Base-by-base conservation (phyloP, 192 early-diverging fungal species). In the Dissophora ornata region DNA sequence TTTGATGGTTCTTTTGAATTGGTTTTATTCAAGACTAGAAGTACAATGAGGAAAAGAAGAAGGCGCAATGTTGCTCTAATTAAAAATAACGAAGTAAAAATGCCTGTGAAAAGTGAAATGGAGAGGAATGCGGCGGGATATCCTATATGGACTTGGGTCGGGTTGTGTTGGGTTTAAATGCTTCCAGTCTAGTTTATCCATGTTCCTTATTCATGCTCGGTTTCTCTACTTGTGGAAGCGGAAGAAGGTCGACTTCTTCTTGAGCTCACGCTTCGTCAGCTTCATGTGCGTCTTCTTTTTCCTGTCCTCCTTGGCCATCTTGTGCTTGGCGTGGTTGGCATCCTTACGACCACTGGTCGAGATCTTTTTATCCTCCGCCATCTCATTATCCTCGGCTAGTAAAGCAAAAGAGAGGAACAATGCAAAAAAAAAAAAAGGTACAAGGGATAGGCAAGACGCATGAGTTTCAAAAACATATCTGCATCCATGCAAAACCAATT, bases 341-440 rank as follows among this genome's bases (percentile, higher is more conserved):
- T 67, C 46, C 53, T 77, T 77, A 46, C 64, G 73, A 49, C 84
- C 84, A 59, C 84, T 82, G 44, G 84, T 86, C 15, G 84, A 86
- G 57, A 86, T 67, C 58, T 82, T 83, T 41, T 79, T 67, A 16
- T 67, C 77, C 33, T 83, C 71, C 7, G 60, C 52, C 65, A 79
- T 69, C 18, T 60, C 70, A 16, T 53, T 42, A 45, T 64, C 58
- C 16, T 51, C 55, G 22, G 69, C 62, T 61, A 56, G 54, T 19
- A 18, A 36, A 9, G 9, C 29, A n/a, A 59, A 36, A 24, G 24
- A 0, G 6, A 57, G 11, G 2, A 32, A 2, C 3, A 6, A 21
- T 15, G n/a, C n/a, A n/a, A n/a, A 21, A 32, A 34, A 5, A 40
- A 12, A 48, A 45, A n/a, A 6, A 48, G 11, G 30, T 21, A 2